Conservation (phyloP, 768 basidiomycete genomes). For the Butyriboletus loyo region DNA sequence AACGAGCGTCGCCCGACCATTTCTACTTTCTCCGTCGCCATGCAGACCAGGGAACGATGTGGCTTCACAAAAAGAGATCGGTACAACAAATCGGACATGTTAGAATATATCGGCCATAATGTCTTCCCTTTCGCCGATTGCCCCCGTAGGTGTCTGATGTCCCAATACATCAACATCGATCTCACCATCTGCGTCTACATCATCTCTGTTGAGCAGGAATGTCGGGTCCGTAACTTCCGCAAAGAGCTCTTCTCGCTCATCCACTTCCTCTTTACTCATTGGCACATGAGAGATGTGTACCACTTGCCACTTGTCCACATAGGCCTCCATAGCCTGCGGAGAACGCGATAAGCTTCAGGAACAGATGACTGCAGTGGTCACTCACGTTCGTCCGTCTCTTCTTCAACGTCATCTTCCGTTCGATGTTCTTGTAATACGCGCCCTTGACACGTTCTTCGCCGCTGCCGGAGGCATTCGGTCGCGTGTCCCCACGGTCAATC, state of each 20-base stretch:
- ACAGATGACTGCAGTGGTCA: conserved; percentile 7
- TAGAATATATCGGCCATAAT: conserved; percentile 35
- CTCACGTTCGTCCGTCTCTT: conserved; percentile 79
- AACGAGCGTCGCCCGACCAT: background rate
- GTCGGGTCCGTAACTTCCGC: conserved; percentile 73
- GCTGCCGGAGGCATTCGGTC: conserved; percentile 34
- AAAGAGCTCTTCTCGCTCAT: conserved; percentile 74
- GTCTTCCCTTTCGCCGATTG: conserved; percentile 44
- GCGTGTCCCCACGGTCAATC: conserved; percentile 56
- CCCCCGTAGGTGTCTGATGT: conserved; percentile 45
- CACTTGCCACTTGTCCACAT: conserved; percentile 79
- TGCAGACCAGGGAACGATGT: background rate
- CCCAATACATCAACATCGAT: conserved; percentile 54
- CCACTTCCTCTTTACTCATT: conserved; percentile 71
- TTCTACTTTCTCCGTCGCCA: background rate
- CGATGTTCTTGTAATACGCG: conserved; percentile 88
- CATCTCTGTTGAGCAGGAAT: conserved; percentile 46
- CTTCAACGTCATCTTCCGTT: conserved; percentile 83
- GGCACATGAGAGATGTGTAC: conserved; percentile 69
- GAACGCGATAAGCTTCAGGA: background rate
- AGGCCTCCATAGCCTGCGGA: conserved; percentile 61
- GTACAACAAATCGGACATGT: conserved; percentile 3
- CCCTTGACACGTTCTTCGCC: conserved; percentile 50
- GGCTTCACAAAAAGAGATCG: background rate
- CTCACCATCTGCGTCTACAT: conserved; percentile 63